Conservation (phyloP, 352 stramenopile species). For the Phytophthora nicotianae region DNA sequence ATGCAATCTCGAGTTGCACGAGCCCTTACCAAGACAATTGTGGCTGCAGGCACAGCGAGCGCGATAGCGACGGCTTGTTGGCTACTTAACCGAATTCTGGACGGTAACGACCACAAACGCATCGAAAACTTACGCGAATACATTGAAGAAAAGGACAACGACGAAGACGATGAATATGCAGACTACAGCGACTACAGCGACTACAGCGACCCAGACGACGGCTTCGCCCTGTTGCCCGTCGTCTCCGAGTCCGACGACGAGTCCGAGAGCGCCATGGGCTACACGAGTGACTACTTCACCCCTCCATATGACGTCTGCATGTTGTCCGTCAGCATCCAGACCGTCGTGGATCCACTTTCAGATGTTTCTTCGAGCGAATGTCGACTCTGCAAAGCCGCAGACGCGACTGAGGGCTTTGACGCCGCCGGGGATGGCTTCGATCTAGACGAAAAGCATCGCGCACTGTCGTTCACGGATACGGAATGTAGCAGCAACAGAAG, state of each 20-base stretch:
- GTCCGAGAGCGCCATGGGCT: constrained; percentile 21
- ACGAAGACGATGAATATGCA: constrained; percentile 1
- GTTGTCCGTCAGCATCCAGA: constrained; percentile 31
- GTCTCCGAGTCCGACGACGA: constrained; percentile 32
- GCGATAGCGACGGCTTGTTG: constrained; percentile 25
- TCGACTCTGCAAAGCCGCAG: constrained; percentile 29
- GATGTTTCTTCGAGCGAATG: constrained; percentile 20
- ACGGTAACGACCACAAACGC: constrained; percentile 9
- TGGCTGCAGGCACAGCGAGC: constrained; percentile 31
- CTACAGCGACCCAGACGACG: constrained; percentile 6
- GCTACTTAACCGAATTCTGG: constrained; percentile 29
- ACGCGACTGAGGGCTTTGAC: constrained; percentile 5
- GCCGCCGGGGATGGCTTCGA: background rate
- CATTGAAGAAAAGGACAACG: background rate
- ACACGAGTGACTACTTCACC: constrained; percentile 32
- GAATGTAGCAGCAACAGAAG: constrained; percentile 26
- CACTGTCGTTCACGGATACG: constrained; percentile 28
- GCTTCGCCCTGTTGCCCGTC: constrained; percentile 26
- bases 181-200: too few relatives aligned
- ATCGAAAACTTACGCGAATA: constrained; percentile 1
- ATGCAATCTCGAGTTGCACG: constrained; percentile 34
- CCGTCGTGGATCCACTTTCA: constrained; percentile 25
- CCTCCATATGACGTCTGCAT: constrained; percentile 36
- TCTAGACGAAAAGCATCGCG: constrained; percentile 4
- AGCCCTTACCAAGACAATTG: constrained; percentile 19